Base-by-base conservation (phyloP, 306 rosid genomes). In the Prunus salicina region DNA sequence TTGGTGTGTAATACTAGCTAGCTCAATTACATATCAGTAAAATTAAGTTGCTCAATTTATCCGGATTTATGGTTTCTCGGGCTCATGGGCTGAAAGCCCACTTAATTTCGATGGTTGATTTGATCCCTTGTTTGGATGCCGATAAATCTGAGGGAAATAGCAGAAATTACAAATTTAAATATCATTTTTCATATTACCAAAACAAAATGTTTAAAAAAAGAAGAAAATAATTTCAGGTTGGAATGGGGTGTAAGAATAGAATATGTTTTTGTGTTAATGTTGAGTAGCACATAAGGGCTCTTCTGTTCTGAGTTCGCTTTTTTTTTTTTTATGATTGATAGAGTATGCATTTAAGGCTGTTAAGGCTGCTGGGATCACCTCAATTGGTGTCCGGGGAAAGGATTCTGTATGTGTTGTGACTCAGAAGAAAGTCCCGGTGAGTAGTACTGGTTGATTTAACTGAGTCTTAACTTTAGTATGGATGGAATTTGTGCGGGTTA, bases 341-440 rank as follows among this genome's bases (percentile, higher is more conserved):
- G 99, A 95, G 83, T 95, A 95, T 86, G 99, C 99, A 15, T 95
- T 95, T 74, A 95, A 95, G 92, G 99, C 99, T 76, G 99, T 95
- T 60, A 95, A 95, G 84, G 93, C 99, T 52, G 82, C 93, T 6
- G 98, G 99, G 69, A 95, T 84, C 68, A 92, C 99, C 77, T 95
- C 99, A 0, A 95, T 95, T 56, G 99, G 93, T 49, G 99, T 95
- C 18, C 86, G 94, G 28, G 99, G 99, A 78, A 95, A 87, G 80
- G 97, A 95, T 85, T 95, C 97, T 1, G 80, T 95, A 50, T 95
- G 99, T 82, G 99, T 95, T 4, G 99, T 95, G 82, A 95, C 99
- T 64, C 99, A 95, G 85, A 95, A 95, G 78, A 95, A 95, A 84
- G 99, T 95, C 77, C 97, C 99, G 74, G 99, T 95, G 82, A 87